Evolutionary conservation across 768 basidiomycete species (phyloP), one percentile per base, ranked within the genome.

Genomic region (Scleroderma bovista): DNA sequence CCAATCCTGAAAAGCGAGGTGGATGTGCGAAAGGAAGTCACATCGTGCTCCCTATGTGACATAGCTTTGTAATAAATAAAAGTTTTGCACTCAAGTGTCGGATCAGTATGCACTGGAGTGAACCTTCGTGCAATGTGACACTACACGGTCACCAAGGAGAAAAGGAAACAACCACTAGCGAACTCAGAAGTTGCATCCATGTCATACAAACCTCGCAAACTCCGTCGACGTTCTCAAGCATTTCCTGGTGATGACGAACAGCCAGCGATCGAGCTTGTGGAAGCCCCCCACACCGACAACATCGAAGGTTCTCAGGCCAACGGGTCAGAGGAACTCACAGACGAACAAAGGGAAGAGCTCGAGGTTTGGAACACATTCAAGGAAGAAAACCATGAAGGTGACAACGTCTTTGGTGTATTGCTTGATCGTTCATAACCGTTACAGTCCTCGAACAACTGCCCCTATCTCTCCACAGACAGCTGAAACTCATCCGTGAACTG

Each of bases 311-410:
- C 26, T 29, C 26, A 29, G 19, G 24, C 20, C 24, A 44, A 50
- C 3, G 44, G 36, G 11, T 54, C 46, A 23, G 60, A 53, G 40
- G 57, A 48, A 46, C 53, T 40, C 38, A 50, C 26, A 5, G 60
- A 60, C 49, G 62, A 61, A 43, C 60, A 56, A 20, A 73, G 78
- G 57, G 81, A 77, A 61, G 84, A 85, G 56, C 74, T 70, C 51
- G 80, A 81, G 29, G 73, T 87, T 33, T 88, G 86, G 86, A 83
- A 86, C 41, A 71, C 80, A 34, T 78, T 91, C 61, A 78, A 80
- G 60, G 89, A 91, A 59, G 86, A 91, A 52, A 80, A 88, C 57
- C 82, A 81, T 63, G 89, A 90, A 77, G 79, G 89, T 84, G 31
- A 45, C 44, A 22, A 44, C 2, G 17, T 34, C 26, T n/a, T 32